These are phyloP conservation scores for Salix viminalis DNA, from an alignment of 345 rosid species.

Conservation along the genomic window DNA sequence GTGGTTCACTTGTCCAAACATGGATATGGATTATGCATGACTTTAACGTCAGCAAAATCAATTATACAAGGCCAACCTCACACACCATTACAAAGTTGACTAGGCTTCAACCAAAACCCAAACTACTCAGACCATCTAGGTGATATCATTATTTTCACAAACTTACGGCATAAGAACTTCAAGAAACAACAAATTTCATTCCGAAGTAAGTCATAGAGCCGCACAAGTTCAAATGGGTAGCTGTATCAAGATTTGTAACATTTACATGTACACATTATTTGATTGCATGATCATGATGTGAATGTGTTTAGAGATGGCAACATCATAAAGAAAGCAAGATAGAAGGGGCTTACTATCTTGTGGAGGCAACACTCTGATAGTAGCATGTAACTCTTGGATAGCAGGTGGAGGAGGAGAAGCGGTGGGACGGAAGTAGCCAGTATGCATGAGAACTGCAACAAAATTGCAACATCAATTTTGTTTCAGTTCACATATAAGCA, in stretches of 20 bases:
- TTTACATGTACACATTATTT: neutral
- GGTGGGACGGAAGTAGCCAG: conserved; percentile 96
- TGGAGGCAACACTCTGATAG: conserved; percentile 79
- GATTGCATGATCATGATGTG: neutral
- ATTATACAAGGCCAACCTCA: neutral
- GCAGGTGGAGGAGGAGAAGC: conserved; percentile 96
- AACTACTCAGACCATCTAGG: neutral
- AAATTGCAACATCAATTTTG: conserved; percentile 20
- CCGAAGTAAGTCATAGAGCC: neutral
- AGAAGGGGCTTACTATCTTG: conserved; percentile 68
- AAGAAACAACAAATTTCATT: neutral
- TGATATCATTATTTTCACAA: neutral
- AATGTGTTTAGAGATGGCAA: neutral
- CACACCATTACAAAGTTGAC: neutral
- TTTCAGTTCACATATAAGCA: conserved; percentile 1
- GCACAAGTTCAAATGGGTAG: neutral
- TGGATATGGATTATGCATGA: neutral
- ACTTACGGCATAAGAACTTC: neutral
- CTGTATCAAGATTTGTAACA: neutral
- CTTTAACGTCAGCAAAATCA: neutral
- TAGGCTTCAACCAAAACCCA: neutral
- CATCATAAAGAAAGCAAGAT: neutral
- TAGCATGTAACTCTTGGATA: conserved; percentile 85
- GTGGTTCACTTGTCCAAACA: neutral
- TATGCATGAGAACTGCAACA: conserved; percentile 92